Conservation (phyloP, 2,329 filamentous ascomycete species). For the Alternaria conjuncta region DNA sequence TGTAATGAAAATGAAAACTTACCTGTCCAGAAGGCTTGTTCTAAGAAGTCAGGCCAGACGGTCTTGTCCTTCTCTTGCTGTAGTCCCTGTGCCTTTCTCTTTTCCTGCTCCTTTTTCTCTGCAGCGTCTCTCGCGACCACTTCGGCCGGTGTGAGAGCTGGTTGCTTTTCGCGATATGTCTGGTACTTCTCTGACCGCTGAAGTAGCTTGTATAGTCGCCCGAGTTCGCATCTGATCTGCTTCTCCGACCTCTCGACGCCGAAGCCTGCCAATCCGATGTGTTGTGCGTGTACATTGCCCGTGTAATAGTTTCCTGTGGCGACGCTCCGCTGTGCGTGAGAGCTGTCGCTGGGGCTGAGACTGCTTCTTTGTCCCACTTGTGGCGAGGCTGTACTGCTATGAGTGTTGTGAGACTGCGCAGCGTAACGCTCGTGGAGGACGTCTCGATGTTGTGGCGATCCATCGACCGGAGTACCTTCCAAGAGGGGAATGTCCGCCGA, state of each 20-base stretch:
- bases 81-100: slow-evolving; percentile 17
- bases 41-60: slow-evolving; percentile 56
- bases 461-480: slow-evolving; percentile 27
- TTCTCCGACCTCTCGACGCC: slow-evolving; percentile 35
- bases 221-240: slow-evolving; percentile 37
- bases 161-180: slow-evolving; percentile 55
- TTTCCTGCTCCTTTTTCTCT: slow-evolving; percentile 21
- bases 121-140: slow-evolving; percentile 29
- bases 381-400: slow-evolving; percentile 17
- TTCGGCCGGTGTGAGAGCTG: slow-evolving; percentile 24
- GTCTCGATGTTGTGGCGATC: slow-evolving; percentile 26
- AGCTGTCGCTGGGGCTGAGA: slow-evolving; percentile 36
- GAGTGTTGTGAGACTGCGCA: slow-evolving; percentile 48
- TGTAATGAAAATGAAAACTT: slow-evolving; percentile 10
- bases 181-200: slow-evolving; percentile 50
- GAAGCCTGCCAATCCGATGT: slow-evolving; percentile 27
- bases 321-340: slow-evolving; percentile 25
- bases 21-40: slow-evolving; percentile 58
- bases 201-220: slow-evolving; percentile 37
- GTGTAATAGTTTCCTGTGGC: slow-evolving; percentile 33
- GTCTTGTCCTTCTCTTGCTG: slow-evolving; percentile 47
- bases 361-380: slow-evolving; percentile 41
- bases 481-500: slow-evolving; percentile 53
- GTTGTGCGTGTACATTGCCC: slow-evolving; percentile 31
- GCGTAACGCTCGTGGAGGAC: slow-evolving; percentile 52